Evolutionary conservation across 768 basidiomycete species (phyloP).

Genomic region (Porpolomopsis calyptriformis): DNA sequence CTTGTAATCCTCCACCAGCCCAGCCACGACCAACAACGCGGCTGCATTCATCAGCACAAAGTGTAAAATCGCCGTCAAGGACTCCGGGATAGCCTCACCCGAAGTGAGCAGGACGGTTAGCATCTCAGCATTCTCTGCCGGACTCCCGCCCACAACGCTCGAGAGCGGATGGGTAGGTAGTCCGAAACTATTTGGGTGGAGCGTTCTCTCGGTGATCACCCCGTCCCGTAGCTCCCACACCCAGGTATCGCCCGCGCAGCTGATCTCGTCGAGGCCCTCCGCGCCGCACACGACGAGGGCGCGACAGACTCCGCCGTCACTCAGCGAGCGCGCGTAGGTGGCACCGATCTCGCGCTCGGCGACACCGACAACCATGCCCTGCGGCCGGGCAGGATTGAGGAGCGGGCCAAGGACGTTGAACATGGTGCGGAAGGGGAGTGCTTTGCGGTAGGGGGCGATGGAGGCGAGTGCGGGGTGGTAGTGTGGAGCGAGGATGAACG

Average conservation of each 20-base stretch:
- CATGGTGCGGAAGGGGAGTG: constrained; percentile 89
- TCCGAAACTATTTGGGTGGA: constrained; percentile 73
- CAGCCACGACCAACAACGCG: constrained; percentile 78
- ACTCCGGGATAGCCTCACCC: constrained; percentile 42
- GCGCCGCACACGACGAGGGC: constrained; percentile 90
- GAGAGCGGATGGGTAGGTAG: constrained; percentile 57
- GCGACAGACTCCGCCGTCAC: constrained; percentile 63
- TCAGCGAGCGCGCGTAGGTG: constrained; percentile 69
- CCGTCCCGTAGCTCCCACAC: constrained; percentile 75
- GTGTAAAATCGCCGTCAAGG: constrained; percentile 57
- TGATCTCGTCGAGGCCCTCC: constrained; percentile 91
- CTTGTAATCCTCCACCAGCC: constrained; percentile 55
- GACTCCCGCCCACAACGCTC: constrained; percentile 62
- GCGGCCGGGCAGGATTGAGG: constrained; percentile 81
- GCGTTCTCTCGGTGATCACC: constrained; percentile 44
- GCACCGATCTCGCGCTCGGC: constrained; percentile 70
- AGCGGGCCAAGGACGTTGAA: constrained; percentile 94
- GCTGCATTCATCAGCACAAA: constrained; percentile 90
- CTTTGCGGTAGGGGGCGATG: constrained; percentile 74
- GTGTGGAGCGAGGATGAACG: constrained; percentile 88
- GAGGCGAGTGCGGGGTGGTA: constrained; percentile 82
- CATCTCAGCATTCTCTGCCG: constrained; percentile 69
- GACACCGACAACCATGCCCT: constrained; percentile 86
- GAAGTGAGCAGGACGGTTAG: constrained; percentile 56
- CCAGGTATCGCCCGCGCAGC: constrained; percentile 81